Conservation (phyloP, 495 filamentous ascomycete species). For the Podospora fimiseda region DNA sequence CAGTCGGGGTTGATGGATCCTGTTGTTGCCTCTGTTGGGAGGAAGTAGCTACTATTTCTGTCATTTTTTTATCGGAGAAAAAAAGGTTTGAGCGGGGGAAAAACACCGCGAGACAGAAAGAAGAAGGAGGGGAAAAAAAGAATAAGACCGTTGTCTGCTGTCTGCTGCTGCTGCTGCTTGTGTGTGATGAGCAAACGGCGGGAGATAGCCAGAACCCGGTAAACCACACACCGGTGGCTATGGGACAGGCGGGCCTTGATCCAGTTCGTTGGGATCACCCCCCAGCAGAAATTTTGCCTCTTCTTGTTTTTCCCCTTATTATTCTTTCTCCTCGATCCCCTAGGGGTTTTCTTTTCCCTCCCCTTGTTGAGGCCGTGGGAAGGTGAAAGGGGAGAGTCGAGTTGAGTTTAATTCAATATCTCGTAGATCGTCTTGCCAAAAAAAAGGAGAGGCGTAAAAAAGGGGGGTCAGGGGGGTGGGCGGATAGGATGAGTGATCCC, state of each 20-base stretch:
- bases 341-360: too few species aligned
- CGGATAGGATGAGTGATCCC: too few species aligned
- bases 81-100: not conserved
- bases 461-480: too few species aligned
- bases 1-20: conserved; percentile 5
- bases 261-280: conserved; percentile 1
- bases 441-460: too few species aligned
- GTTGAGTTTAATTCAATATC: too few species aligned
- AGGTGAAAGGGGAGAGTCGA: too few species aligned
- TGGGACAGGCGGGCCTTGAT: not conserved
- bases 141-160: too few species aligned
- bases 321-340: too few species aligned
- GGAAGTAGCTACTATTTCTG: conserved; percentile 18
- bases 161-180: too few species aligned
- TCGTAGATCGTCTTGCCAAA: too few species aligned
- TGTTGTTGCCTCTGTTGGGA: conserved; percentile 8
- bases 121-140: not conserved
- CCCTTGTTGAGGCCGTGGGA: too few species aligned
- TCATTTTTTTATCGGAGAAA: conserved; percentile 19
- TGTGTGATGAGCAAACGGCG: not conserved
- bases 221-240: not conserved
- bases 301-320: not conserved
- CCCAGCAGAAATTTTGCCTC: not conserved
- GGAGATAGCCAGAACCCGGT: not conserved
- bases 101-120: conserved; percentile 1